Conservation (phyloP, 768 basidiomycete genomes). For the Hericium coralloides region DNA sequence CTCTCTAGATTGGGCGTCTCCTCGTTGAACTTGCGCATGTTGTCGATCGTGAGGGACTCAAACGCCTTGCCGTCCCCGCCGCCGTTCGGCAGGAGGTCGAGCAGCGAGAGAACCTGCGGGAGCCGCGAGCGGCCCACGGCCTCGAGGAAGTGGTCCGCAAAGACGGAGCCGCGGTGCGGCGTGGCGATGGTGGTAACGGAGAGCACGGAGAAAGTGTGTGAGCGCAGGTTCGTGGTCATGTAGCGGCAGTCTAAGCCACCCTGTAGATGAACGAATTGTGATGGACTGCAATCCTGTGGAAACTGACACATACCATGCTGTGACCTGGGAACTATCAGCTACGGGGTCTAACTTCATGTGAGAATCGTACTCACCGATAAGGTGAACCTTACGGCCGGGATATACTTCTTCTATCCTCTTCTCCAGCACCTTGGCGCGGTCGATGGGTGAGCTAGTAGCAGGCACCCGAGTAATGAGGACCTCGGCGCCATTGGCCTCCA, state of each 20-base stretch:
- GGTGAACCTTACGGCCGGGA: conserved; percentile 77
- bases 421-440: conserved; percentile 87
- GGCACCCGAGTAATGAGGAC: conserved; percentile 93
- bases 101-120: conserved; percentile 60
- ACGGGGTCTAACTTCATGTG: not conserved
- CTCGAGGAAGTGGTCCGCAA: conserved; percentile 84
- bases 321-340: conserved; percentile 42
- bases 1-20: conserved; percentile 69
- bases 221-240: conserved; percentile 75
- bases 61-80: conserved; percentile 95
- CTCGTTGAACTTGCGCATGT: conserved; percentile 86
- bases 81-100: conserved; percentile 83
- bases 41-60: conserved; percentile 72
- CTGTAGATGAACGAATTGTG: conserved; percentile 24
- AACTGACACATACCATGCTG: conserved; percentile 46
- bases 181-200: conserved; percentile 92
- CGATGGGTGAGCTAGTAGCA: conserved; percentile 79
- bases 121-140: conserved; percentile 60
- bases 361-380: conserved; percentile 48
- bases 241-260: conserved; percentile 91
- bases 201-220: conserved; percentile 70
- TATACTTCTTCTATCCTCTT: conserved; percentile 71
- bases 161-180: conserved; percentile 89
- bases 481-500: conserved; percentile 82
- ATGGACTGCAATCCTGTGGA: not conserved